Conservation (phyloP, 352 stramenopile species). For the Aphanomyces stellatus region DNA sequence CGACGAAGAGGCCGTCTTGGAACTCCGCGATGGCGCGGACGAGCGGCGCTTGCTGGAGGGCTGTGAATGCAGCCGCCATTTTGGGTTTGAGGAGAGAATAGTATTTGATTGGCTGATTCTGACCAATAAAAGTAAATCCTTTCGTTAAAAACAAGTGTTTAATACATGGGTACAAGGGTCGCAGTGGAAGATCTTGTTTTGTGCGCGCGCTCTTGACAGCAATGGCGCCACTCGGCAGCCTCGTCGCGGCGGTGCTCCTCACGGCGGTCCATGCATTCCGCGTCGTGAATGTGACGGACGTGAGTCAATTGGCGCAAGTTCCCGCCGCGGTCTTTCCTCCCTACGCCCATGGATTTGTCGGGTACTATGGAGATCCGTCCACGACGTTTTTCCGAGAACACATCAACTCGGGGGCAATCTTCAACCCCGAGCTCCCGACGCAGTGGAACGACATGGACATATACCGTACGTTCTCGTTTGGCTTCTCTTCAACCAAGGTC, state of each 20-base stretch:
- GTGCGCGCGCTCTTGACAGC: neutral
- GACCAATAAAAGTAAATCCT: too few species aligned
- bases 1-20: neutral
- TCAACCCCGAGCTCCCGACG: slow-evolving; percentile 18
- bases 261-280: slow-evolving; percentile 26
- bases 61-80: neutral
- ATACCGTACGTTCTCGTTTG: slow-evolving; percentile 6
- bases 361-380: slow-evolving; percentile 68
- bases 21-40: neutral
- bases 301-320: slow-evolving; percentile 24
- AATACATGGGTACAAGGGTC: neutral
- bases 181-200: neutral
- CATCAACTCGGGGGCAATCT: slow-evolving; percentile 20
- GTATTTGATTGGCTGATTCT: too few species aligned
- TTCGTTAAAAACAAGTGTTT: too few species aligned
- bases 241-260: neutral
- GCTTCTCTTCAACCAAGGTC: neutral
- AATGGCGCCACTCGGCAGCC: too few species aligned
- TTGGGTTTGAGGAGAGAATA: too few species aligned
- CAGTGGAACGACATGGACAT: slow-evolving; percentile 22
- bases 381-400: slow-evolving; percentile 27
- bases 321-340: slow-evolving; percentile 60
- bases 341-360: slow-evolving; percentile 72
- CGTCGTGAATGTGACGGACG: slow-evolving; percentile 27
- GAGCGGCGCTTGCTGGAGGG: neutral